A percentile compares a stretch with the other conserved stretches of the same genome.
Conservation (phyloP, 768 basidiomycete species). For the Tylopilus vinaceipallidus region DNA sequence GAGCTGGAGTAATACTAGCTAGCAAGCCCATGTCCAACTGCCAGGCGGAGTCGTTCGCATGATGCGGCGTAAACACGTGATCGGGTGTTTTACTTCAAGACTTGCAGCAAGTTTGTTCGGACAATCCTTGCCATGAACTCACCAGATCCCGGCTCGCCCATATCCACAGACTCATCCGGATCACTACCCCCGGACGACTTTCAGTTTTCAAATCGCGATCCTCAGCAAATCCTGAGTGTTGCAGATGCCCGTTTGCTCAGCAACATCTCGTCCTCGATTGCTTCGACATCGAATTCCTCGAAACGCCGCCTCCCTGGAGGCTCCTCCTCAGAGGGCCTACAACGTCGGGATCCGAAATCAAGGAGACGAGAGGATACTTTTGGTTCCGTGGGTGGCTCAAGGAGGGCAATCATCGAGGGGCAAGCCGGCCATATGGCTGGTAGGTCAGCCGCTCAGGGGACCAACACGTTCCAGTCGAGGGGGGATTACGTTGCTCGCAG, state of each 20-base stretch:
- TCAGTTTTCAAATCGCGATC: constrained; percentile 30
- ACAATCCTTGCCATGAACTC: constrained; percentile 32
- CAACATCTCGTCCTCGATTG: constrained; percentile 21
- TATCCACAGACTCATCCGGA: constrained; percentile 37
- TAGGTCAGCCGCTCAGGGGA: constrained; percentile 9
- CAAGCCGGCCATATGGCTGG: constrained; percentile 15
- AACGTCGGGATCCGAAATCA: constrained; percentile 49
- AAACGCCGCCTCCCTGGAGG: constrained; percentile 53
- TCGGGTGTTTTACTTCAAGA: no score
- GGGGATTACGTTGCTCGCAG: constrained; percentile 42
- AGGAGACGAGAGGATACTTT: constrained; percentile 46
- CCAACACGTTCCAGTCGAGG: constrained; percentile 25
- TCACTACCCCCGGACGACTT: constrained; percentile 38
- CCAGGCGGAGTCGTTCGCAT: no score
- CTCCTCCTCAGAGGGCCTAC: constrained; percentile 41
- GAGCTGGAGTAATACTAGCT: no score
- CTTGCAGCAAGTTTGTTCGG: neutral
- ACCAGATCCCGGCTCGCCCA: constrained; percentile 36
- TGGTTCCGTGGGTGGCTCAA: constrained; percentile 18
- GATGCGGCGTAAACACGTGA: constrained; percentile 19
- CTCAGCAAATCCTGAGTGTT: constrained; percentile 23
- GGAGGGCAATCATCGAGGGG: constrained; percentile 23
- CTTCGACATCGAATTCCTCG: constrained; percentile 33
- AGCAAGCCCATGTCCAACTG: no score
- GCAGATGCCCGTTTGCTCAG: constrained; percentile 20